Conservation (phyloP, 139 green algal species). For the Klebsormidium nitens region DNA sequence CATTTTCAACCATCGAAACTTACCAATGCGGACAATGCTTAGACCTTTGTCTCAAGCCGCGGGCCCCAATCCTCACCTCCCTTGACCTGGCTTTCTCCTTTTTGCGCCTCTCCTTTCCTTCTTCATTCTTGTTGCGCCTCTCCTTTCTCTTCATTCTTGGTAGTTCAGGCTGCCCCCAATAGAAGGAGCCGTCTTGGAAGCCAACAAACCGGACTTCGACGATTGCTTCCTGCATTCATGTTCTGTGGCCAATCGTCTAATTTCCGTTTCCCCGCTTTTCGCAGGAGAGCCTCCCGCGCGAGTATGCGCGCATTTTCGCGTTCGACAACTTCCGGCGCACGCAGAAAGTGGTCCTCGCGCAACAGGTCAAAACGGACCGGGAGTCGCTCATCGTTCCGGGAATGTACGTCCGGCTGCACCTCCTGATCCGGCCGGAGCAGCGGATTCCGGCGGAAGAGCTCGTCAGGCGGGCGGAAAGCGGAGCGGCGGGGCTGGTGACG, state of each 20-base stretch:
- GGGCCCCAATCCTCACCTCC: not conserved
- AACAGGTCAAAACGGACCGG: slow-evolving; percentile 8
- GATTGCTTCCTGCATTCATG: too few relatives aligned
- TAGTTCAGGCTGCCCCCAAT: too few relatives aligned
- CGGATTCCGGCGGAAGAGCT: not conserved
- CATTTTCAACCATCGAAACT: too few relatives aligned
- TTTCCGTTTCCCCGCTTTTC: too few relatives aligned
- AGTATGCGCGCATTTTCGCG: slow-evolving; percentile 88
- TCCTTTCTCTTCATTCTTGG: not conserved
- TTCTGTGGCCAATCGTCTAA: too few relatives aligned
- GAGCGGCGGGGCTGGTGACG: slow-evolving; percentile 38
- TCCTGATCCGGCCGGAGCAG: slow-evolving; percentile 33
- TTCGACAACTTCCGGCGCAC: slow-evolving; percentile 85
- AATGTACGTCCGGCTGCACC: slow-evolving; percentile 62
- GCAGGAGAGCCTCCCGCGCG: slow-evolving; percentile 67
- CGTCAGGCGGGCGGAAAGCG: not conserved
- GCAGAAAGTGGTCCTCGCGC: slow-evolving; percentile 26
- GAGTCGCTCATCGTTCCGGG: slow-evolving; percentile 43
- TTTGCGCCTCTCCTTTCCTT: not conserved
- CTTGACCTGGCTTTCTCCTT: not conserved
- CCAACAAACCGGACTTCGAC: too few relatives aligned
- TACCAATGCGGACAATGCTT: too few relatives aligned
- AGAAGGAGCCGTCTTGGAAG: too few relatives aligned
- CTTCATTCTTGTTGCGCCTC: slow-evolving; percentile 4
- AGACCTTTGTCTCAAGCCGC: too few relatives aligned